Base-by-base conservation (phyloP, 768 basidiomycete genomes). In the Lactifluus hygrophoroides region DNA sequence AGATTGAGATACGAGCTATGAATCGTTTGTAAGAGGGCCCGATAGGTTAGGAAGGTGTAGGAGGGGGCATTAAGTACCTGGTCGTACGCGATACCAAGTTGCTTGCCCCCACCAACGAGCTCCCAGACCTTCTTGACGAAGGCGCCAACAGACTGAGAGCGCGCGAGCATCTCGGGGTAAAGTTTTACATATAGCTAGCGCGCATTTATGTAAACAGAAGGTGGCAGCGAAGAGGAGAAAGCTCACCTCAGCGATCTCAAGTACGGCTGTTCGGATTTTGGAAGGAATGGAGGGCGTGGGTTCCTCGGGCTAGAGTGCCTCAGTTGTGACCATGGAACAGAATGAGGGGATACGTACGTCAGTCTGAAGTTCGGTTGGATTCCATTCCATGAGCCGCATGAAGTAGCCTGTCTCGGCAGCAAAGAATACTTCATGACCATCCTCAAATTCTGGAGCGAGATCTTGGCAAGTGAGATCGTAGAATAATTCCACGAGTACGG, bases 401-500 rank as follows among this genome's bases (percentile, higher is more conserved):
- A 97, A 88, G 75, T 83, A 84, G 1, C 89, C 89, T 3, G 70
- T 73, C 0, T 73, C 73, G 1, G 83, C 75, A 3, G 78, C 84
- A 70, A 97, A 96, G 70, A 95, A 96, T 60, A 87, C 81, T 19
- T 79, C 75, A 58, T 94, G 83, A 27, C 83, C 76, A 66, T 98
- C 96, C 69, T 99, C 96, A 65, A 99, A 85, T 63, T 85, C 87
- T 14, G 93, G 92, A 4, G 94, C 96, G 17, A 98, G 77, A 72
- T 99, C 96, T 63, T 98, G 95, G 64, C 89, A 90, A 2, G 88
- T 93, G 63, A 99, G 82, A 71, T 98, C 96, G 66, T 94, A 88
- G 75, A 87, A 98, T 25, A 98, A 82, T 35, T 94, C 89, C 17
- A 88, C 76, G 16, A 96, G 77, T 7, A 93, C 76, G 19, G 85